Percentiles rank a stretch among this genome's conserved stretches.
These are phyloP conservation scores for Rhizoclosmatium sp. DNA, from an alignment of 192 early-diverging fungal species.

Conservation along the genomic window DNA sequence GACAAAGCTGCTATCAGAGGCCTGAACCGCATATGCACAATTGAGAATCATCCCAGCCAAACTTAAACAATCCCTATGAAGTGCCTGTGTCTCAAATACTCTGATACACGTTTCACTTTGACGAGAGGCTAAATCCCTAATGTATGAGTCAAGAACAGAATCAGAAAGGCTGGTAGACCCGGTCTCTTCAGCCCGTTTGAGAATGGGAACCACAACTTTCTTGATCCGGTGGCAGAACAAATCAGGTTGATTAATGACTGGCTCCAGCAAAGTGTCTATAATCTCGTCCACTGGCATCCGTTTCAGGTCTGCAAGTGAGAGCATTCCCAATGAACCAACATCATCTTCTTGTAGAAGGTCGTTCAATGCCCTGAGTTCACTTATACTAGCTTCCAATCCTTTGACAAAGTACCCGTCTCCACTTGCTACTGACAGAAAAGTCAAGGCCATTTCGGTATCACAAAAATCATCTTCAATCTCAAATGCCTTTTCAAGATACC, in stretches of 20 bases:
- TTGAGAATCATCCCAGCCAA: conserved; percentile 38
- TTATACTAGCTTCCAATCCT: conserved; percentile 12
- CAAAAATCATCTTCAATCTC: conserved; percentile 10
- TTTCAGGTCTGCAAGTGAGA: conserved; percentile 1
- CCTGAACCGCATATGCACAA: conserved; percentile 40
- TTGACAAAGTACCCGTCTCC: background rate
- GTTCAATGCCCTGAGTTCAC: conserved; percentile 20
- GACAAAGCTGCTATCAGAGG: conserved; percentile 11
- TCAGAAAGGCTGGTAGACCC: too few species aligned
- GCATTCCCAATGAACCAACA: background rate
- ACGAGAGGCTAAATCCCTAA: background rate
- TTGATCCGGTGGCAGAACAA: conserved; percentile 15
- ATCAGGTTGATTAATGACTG: conserved; percentile 33
- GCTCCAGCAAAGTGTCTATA: conserved; percentile 34
- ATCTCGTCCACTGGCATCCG: conserved; percentile 21
- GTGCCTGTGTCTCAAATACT: conserved; percentile 18
- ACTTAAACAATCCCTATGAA: too few species aligned
- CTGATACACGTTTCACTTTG: background rate
- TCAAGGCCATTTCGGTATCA: conserved; percentile 5
- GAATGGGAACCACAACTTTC: conserved; percentile 50
- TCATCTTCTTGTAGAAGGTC: conserved; percentile 12
- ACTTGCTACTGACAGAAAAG: background rate
- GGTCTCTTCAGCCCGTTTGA: conserved; percentile 14
- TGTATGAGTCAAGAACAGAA: conserved; percentile 2
- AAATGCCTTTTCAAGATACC: conserved; percentile 14